Percentiles rank a stretch among this genome's conserved stretches.
These are phyloP conservation scores for Hyphopichia burtonii DNA, from an alignment of 1,139 yeast genomes.

Conservation along the genomic window DNA sequence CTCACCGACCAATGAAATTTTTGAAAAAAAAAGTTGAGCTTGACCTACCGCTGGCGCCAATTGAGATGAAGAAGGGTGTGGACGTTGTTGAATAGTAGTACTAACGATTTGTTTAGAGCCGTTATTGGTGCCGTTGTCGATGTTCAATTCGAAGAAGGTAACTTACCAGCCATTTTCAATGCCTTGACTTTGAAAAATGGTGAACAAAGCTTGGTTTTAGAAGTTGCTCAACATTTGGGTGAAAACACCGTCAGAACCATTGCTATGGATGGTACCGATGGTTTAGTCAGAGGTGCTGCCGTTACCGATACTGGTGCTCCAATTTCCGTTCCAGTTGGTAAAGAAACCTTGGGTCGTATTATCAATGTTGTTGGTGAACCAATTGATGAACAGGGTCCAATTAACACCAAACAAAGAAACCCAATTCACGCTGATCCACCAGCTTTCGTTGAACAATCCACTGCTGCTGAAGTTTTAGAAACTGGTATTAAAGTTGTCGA, in stretches of 20 bases:
- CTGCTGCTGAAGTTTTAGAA: conserved; percentile 96
- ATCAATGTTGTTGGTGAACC: conserved; percentile 99
- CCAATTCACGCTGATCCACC: conserved; percentile 99
- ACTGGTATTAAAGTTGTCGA: conserved; percentile 99
- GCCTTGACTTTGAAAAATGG: conserved; percentile 83
- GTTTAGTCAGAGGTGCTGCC: conserved; percentile 95
- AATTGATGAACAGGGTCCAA: conserved; percentile 99
- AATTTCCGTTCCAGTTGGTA: conserved; percentile 98
- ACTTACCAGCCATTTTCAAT: conserved; percentile 95
- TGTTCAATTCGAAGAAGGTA: conserved; percentile 97
- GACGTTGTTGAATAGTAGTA: conserved; percentile 6
- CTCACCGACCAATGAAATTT: conserved; percentile 30
- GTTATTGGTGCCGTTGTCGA: conserved; percentile 99
- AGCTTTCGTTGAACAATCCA: conserved; percentile 91
- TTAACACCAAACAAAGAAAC: conserved; percentile 85
- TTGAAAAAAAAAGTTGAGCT: conserved; percentile 16
- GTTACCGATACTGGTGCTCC: conserved; percentile 97
- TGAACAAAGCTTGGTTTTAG: conserved; percentile 79
- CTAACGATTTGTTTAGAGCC: conserved; percentile 56
- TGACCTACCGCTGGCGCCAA: not conserved
- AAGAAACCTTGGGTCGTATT: conserved; percentile 98
- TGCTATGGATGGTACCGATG: conserved; percentile 99
- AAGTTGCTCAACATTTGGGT: conserved; percentile 99
- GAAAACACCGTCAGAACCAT: conserved; percentile 99
- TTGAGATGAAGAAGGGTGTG: not conserved